phyloP scores from a whole-genome alignment of 768 basidiomycete genomes.

The Leccinum variicolor region DNA sequence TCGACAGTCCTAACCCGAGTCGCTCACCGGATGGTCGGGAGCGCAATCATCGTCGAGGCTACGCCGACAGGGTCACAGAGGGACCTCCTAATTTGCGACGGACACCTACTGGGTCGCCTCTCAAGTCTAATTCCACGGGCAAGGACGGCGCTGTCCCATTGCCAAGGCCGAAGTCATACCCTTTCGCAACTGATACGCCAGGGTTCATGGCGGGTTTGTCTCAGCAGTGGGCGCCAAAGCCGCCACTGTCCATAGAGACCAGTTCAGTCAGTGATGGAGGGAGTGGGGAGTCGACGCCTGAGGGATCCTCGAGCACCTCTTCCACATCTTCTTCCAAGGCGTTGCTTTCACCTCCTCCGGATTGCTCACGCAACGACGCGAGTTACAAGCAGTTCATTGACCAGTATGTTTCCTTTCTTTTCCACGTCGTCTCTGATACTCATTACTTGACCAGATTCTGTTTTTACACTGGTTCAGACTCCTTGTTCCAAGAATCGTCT shows the following conservation, averaged over 20 bases:
- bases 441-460: constrained; percentile 54
- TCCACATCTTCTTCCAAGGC: constrained; percentile 45
- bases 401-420: constrained; percentile 43
- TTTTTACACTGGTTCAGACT: constrained; percentile 68
- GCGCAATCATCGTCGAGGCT: constrained; percentile 58
- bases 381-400: constrained; percentile 62
- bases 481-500: constrained; percentile 28
- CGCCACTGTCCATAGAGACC: constrained; percentile 12
- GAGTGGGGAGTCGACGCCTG: constrained; percentile 45
- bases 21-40: constrained; percentile 14
- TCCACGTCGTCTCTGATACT: neutral
- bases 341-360: constrained; percentile 40
- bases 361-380: constrained; percentile 28
- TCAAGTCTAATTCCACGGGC: constrained; percentile 18
- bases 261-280: constrained; percentile 15
- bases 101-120: constrained; percentile 51
- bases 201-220: constrained; percentile 8
- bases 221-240: constrained; percentile 6
- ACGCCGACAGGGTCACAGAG: constrained; percentile 43
- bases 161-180: constrained; percentile 38
- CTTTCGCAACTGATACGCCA: constrained; percentile 13
- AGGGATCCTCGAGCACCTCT: constrained; percentile 42
- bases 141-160: constrained; percentile 22
- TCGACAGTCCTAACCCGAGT: constrained; percentile 11
- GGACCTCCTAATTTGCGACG: constrained; percentile 33